Evolutionary conservation across 768 basidiomycete species (phyloP), one percentile per base, ranked within the genome.

Genomic region (Kwoniella heveanensis): DNA sequence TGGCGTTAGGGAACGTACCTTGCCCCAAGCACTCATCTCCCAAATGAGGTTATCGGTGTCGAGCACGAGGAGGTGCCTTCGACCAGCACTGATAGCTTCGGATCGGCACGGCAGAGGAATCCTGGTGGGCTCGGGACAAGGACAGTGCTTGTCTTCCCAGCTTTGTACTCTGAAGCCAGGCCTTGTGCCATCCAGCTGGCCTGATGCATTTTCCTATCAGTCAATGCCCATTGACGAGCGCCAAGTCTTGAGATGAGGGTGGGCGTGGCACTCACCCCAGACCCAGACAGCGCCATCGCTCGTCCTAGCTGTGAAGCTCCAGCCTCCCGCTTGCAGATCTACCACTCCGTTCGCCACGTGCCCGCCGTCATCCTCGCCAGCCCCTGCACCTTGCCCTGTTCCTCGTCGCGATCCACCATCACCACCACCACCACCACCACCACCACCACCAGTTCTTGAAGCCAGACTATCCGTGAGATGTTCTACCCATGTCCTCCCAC

Each of bases 21-120:
- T 63, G 12, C 73, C 74, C 60, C 65, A 76, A 7, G 62, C 60
- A 17, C 53, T 57, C 46, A 74, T 48, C 48, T 78, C 77, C 77
- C 77, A 78, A 1, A 78, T 67, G 39, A 74, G 55, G 60, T 75
- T 72, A 53, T 76, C 72, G 4, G 67, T 57, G 57, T 78, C 77
- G 2, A 78, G 65, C n/a, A 78, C 49, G 21, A 78, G 49, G n/a
- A 78, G 54, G 49, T 78, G 77, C 9, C 63, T 44, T 32, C 74
- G 52, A 9, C 73, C 74, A 1, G 64, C 52, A 27, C 65, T 65
- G n/a, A 75, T 72, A 1, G 65, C 48, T 39, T 70, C 69, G 15
- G 66, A 70, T 39, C 54, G 26, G 60, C 73, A 76, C 12, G 77
- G 74, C 22, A 76, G 44, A 3, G 74, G 68, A 15, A 78, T 61